These are phyloP conservation scores for Aspergillus spinulosporus DNA, from an alignment of 2,329 filamentous ascomycete genomes.

Conservation along the genomic window DNA sequence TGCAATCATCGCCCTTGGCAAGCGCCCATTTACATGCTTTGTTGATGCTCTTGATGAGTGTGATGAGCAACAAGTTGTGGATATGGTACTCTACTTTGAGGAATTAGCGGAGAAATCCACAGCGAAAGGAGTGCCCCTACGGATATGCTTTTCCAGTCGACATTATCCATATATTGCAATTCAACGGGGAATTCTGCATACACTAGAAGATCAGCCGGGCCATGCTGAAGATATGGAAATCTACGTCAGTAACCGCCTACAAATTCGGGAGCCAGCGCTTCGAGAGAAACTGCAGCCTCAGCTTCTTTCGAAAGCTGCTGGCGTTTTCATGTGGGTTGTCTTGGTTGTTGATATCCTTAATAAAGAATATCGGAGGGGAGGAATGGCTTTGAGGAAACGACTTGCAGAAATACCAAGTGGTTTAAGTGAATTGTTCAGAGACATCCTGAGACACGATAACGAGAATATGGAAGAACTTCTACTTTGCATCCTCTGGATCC, in stretches of 20 bases:
- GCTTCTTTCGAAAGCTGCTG: too few relatives aligned
- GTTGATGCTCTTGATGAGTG: constrained; percentile 53
- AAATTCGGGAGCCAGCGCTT: too few relatives aligned
- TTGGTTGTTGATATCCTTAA: constrained; percentile 38
- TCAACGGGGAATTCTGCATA: too few relatives aligned
- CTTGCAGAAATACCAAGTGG: constrained; percentile 44
- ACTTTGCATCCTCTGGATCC: constrained; percentile 55
- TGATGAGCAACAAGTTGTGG: constrained; percentile 37
- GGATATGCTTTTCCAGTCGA: too few relatives aligned
- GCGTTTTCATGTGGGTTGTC: constrained; percentile 48
- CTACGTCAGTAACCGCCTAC: too few relatives aligned
- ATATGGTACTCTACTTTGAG: constrained; percentile 37
- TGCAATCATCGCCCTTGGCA: constrained; percentile 16
- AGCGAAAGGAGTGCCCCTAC: too few relatives aligned
- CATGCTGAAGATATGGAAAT: too few relatives aligned
- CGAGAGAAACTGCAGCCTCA: too few relatives aligned
- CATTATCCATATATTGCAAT: too few relatives aligned
- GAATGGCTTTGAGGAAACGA: constrained; percentile 32
- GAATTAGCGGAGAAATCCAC: too few relatives aligned
- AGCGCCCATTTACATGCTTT: constrained; percentile 33
- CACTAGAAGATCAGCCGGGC: too few relatives aligned
- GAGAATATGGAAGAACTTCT: constrained; percentile 44
- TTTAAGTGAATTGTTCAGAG: constrained; percentile 52
- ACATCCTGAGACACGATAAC: constrained; percentile 53
- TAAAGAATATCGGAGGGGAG: constrained; percentile 35